phyloP scores from a whole-genome alignment of 306 rosid species.

The Vigna trinervia region DNA sequence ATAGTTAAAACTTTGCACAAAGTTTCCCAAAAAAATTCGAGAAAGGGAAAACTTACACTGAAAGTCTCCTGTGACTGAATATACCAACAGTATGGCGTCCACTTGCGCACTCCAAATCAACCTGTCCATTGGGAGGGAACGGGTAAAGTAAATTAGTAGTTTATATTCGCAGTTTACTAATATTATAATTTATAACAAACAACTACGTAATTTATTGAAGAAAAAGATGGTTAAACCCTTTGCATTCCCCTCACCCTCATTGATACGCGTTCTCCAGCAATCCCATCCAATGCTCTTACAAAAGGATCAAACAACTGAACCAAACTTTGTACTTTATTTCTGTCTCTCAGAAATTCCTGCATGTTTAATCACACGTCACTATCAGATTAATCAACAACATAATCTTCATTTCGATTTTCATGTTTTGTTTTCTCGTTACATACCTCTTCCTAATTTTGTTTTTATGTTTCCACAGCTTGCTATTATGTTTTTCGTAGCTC shows the following conservation, averaged over 20 bases:
- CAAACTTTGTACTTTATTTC: conserved; percentile 70
- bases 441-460: neutral
- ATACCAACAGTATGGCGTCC: conserved; percentile 77
- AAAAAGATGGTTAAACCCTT: conserved; percentile 24
- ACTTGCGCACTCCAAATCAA: conserved; percentile 85
- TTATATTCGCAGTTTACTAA: conserved; percentile 5
- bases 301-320: conserved; percentile 85
- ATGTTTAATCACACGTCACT: conserved; percentile 1
- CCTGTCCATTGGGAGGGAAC: conserved; percentile 49
- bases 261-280: conserved; percentile 93
- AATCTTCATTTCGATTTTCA: neutral
- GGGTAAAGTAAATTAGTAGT: conserved; percentile 7
- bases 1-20: conserved; percentile 42
- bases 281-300: conserved; percentile 74
- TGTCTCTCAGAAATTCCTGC: conserved; percentile 88
- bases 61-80: conserved; percentile 80
- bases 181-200: conserved; percentile 15
- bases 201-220: neutral
- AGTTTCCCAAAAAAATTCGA: conserved; percentile 37
- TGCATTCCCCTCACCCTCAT: conserved; percentile 73
- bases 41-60: conserved; percentile 58
- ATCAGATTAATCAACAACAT: neutral
- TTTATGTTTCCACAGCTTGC: conserved; percentile 3
- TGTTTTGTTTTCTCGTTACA: conserved; percentile 19
- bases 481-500: neutral